A percentile compares a stretch with the other conserved stretches of the same genome.
phyloP scores from a whole-genome alignment of 73 alveolate genomes.

The Paramecium primaurelia region DNA sequence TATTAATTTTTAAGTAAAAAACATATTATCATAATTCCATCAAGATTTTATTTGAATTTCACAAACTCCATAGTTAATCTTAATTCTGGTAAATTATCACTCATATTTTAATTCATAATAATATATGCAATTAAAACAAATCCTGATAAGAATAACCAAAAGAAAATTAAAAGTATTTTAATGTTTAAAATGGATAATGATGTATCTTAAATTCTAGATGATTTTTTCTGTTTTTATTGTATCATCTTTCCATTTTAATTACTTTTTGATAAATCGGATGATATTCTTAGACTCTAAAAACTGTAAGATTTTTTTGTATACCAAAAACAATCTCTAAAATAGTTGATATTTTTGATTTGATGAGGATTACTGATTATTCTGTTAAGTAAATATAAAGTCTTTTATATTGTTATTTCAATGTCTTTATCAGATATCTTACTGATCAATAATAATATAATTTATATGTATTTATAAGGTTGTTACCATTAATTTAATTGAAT shows the following conservation, averaged over 20 bases:
- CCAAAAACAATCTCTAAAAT: not conserved
- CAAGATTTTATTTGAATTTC: not conserved
- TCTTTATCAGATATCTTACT: not conserved
- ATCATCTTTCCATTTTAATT: not conserved
- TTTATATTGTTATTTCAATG: not conserved
- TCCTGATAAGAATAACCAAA: not conserved
- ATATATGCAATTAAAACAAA: not conserved
- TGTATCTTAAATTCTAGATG: slow-evolving; percentile 3
- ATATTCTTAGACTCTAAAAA: not conserved
- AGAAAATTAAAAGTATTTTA: not conserved
- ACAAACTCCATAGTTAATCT: not conserved
- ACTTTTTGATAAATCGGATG: not conserved
- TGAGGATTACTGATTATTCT: not conserved
- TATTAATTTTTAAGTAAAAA: not conserved
- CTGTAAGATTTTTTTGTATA: not conserved
- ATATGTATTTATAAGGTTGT: not conserved
- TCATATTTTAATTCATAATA: not conserved
- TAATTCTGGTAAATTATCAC: not conserved
- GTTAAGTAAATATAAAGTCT: not conserved
- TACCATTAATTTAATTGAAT: not conserved
- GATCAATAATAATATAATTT: not conserved
- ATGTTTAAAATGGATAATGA: not conserved
- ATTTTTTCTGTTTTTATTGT: not conserved
- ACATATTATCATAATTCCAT: not conserved
- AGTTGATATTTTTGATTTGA: not conserved